Percentiles rank a stretch among this genome's conserved stretches.
Evolutionary conservation across 495 filamentous ascomycete genomes (phyloP).

Genomic region (Penicillium odoratum): DNA sequence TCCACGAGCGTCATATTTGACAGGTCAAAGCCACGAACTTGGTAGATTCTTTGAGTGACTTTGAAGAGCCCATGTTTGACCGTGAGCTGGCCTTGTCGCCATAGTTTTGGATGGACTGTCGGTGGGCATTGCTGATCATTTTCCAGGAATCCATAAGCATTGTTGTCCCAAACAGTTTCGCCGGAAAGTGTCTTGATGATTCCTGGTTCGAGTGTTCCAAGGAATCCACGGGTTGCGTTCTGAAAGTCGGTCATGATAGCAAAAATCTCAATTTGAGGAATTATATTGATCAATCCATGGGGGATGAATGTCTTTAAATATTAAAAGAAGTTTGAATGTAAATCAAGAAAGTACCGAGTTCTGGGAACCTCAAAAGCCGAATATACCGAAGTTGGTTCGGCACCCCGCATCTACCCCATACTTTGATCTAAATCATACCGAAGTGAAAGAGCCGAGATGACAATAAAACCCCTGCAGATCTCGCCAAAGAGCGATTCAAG

Average conservation of each 20-base stretch:
- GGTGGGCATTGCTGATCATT: neutral
- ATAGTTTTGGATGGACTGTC: neutral
- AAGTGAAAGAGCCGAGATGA: neutral
- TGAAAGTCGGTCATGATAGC: constrained; percentile 11
- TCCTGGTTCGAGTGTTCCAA: constrained; percentile 8
- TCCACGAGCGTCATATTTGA: constrained; percentile 26
- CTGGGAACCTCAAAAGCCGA: neutral
- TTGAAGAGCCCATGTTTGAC: neutral
- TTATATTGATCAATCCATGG: neutral
- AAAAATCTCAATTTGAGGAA: neutral
- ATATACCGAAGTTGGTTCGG: constrained; percentile 9
- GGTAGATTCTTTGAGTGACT: neutral
- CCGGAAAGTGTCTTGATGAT: constrained; percentile 3
- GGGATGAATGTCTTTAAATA: neutral
- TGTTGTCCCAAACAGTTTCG: constrained; percentile 14
- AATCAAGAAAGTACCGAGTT: neutral
- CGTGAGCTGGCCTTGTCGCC: neutral
- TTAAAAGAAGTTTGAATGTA: neutral
- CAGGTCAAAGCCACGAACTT: constrained; percentile 20
- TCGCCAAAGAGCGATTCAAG: neutral
- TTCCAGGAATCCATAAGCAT: constrained; percentile 14
- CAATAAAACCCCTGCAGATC: neutral
- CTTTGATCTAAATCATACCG: constrained; percentile 1
- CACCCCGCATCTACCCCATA: constrained; percentile 7
- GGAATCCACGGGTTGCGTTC: constrained; percentile 16